Evolutionary conservation across 2,329 filamentous ascomycete genomes (phyloP), one percentile per base, ranked within the genome.

Genomic region (Dactylellina drechsleri): DNA sequence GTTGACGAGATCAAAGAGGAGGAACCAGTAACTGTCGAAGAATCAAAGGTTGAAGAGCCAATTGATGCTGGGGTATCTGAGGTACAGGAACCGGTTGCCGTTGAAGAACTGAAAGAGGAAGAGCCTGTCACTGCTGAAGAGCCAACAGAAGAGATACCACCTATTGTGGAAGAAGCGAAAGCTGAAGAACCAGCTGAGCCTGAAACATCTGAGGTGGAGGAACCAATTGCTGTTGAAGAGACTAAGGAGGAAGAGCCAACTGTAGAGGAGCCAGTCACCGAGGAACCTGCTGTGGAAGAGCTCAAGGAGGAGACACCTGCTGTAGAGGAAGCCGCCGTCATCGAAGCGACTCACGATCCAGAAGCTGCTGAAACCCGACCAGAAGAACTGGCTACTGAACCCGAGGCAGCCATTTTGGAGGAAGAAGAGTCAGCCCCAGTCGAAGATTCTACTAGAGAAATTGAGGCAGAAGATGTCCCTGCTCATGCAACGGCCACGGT

Each of bases 341-440:
- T 23, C 23, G 23, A 23, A 23, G 23, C 23, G 4, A 23, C 23
- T 23, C 23, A 23, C 23, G 23, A 23, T 2, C 23, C 23, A 4
- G 23, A 23, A 23, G 18, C 23, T 41, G 2, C 23, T 23, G 56
- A 59, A 45, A 50, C 8, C 45, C 31, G n/a, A 16, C 16, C 36
- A 16, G 56, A 59, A 26, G 56, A 59, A 59, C 50, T 16, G 16
- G 18, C 13, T 20, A 50, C 45, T 18, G 45, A 50, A 50, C 12
- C 40, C n/a, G 57, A 60, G 31, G 41, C 57, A 50, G 23, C 16
- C 28, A 50, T 36, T 26, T 10, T 57, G 16, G 66, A 56, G 31
- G 52, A 53, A 13, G 47, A 52, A 43, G 66, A 64, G 41, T 45
- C 50, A 54, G 20, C 20, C 10, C 15, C 41, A 5, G 15, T 31